phyloP scores from a whole-genome alignment of 2,329 filamentous ascomycete genomes.

The Rachicladosporium sp. region DNA sequence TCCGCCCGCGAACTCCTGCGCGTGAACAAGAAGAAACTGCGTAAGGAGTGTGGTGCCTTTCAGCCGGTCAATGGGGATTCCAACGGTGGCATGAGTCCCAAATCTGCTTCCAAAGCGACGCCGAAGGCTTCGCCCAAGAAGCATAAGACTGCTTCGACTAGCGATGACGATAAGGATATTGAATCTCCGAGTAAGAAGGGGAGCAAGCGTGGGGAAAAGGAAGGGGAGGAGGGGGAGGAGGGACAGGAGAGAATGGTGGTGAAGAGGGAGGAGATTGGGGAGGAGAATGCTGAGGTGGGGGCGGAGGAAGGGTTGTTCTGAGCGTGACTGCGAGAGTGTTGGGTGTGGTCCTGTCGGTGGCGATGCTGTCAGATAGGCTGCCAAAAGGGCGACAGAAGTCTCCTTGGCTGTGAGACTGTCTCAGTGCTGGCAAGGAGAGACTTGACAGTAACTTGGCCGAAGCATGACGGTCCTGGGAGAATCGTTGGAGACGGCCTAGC shows the following conservation, averaged over 20 bases:
- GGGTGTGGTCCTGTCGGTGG: too few species aligned
- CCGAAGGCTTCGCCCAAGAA: conserved; percentile 1
- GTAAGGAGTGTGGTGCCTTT: conserved; percentile 14
- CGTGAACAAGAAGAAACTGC: conserved; percentile 23
- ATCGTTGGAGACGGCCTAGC: too few species aligned
- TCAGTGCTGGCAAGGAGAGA: too few species aligned
- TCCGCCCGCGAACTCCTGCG: conserved; percentile 23
- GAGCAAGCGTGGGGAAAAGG: neutral
- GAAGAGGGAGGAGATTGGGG: conserved; percentile 1
- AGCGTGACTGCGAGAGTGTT: too few species aligned
- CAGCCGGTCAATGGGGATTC: neutral
- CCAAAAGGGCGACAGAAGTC: too few species aligned
- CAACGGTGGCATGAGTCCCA: neutral
- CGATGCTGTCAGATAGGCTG: too few species aligned
- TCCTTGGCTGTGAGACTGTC: too few species aligned
- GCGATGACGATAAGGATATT: neutral
- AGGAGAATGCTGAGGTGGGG: conserved; percentile 4
- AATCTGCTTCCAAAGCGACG: neutral
- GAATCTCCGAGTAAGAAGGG: conserved; percentile 1
- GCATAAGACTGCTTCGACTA: neutral
- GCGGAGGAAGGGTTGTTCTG: neutral
- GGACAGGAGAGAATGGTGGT: conserved; percentile 3
- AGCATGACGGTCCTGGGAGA: too few species aligned
- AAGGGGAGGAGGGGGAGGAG: conserved; percentile 5
- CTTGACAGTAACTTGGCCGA: too few species aligned